These are phyloP conservation scores for Ophiostoma ips DNA, from an alignment of 2,329 filamentous ascomycete genomes.

Conservation along the genomic window DNA sequence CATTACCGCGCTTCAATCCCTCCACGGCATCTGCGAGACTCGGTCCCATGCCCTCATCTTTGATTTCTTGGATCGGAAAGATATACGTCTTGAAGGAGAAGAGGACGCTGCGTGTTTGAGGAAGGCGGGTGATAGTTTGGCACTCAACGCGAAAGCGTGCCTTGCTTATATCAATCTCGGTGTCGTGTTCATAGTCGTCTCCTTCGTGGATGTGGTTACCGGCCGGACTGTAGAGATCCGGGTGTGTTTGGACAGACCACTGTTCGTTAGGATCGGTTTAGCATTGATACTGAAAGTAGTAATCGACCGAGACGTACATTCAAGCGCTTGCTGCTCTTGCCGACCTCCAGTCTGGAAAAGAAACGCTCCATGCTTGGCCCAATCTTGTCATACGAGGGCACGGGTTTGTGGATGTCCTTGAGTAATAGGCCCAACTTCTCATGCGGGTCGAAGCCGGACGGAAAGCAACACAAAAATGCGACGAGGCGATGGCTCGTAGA, in stretches of 20 bases:
- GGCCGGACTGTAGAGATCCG: slow-evolving; percentile 25
- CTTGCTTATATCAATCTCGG: slow-evolving; percentile 27
- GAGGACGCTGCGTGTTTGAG: slow-evolving; percentile 30
- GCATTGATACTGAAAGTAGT: background rate
- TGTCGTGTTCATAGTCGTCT: slow-evolving; percentile 21
- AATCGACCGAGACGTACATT: slow-evolving; percentile 26
- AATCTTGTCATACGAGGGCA: slow-evolving; percentile 41
- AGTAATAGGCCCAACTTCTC: slow-evolving; percentile 35
- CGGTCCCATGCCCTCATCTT: slow-evolving; percentile 32
- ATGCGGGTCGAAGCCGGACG: slow-evolving; percentile 37
- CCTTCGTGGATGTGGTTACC: slow-evolving; percentile 25
- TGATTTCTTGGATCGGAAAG: slow-evolving; percentile 34
- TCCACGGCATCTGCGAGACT: slow-evolving; percentile 38
- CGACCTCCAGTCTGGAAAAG: slow-evolving; percentile 33
- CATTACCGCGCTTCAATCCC: slow-evolving; percentile 35
- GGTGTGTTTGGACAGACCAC: slow-evolving; percentile 35
- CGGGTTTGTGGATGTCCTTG: slow-evolving; percentile 35
- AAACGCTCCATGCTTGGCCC: slow-evolving; percentile 40
- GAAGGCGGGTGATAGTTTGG: slow-evolving; percentile 37
- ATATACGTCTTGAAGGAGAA: slow-evolving; percentile 45
- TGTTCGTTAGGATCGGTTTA: slow-evolving; percentile 13
- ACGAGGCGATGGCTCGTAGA: slow-evolving; percentile 24
- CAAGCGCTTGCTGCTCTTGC: slow-evolving; percentile 33
- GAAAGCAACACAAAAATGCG: slow-evolving; percentile 39
- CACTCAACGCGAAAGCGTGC: slow-evolving; percentile 32